Conservation (phyloP, 768 basidiomycete genomes). For the Glaciozyma antarctica region DNA sequence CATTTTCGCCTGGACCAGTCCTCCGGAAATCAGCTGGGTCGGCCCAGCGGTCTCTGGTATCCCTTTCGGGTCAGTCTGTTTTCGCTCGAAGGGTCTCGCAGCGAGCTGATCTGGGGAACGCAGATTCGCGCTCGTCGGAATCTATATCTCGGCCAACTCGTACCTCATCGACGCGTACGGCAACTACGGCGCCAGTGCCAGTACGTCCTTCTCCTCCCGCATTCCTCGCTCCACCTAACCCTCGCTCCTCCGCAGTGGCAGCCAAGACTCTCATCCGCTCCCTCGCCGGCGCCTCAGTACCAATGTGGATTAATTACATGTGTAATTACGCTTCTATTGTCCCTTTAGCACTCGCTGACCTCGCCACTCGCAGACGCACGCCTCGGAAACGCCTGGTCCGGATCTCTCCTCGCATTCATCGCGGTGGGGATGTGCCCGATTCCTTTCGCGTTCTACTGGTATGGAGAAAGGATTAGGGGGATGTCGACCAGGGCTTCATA, state of each 20-base stretch:
- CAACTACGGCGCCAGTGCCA: not conserved
- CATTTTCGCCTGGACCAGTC: constrained; percentile 39
- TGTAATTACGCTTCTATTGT: not conserved
- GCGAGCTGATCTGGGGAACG: not conserved
- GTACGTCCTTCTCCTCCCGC: constrained; percentile 13
- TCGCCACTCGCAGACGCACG: constrained; percentile 12
- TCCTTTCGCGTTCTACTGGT: constrained; percentile 16
- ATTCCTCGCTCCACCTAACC: constrained; percentile 8
- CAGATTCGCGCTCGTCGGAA: constrained; percentile 28
- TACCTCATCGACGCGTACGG: constrained; percentile 23
- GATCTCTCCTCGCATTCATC: constrained; percentile 32
- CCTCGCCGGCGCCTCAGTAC: constrained; percentile 34
- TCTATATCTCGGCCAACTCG: constrained; percentile 37
- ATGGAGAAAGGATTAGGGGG: not conserved
- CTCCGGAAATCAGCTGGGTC: constrained; percentile 35
- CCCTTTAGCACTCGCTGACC: too few species aligned
- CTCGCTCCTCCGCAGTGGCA: constrained; percentile 33
- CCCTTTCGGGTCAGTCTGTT: constrained; percentile 24
- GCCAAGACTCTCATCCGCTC: constrained; percentile 36
- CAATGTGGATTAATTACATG: constrained; percentile 35
- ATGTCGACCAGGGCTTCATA: too few species aligned
- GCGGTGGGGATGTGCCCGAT: constrained; percentile 33
- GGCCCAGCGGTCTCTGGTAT: constrained; percentile 28
- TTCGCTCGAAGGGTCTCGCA: not conserved
- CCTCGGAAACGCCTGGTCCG: constrained; percentile 8